Conservation (phyloP, 148 eudicot species). For the Heliosperma pusillum region DNA sequence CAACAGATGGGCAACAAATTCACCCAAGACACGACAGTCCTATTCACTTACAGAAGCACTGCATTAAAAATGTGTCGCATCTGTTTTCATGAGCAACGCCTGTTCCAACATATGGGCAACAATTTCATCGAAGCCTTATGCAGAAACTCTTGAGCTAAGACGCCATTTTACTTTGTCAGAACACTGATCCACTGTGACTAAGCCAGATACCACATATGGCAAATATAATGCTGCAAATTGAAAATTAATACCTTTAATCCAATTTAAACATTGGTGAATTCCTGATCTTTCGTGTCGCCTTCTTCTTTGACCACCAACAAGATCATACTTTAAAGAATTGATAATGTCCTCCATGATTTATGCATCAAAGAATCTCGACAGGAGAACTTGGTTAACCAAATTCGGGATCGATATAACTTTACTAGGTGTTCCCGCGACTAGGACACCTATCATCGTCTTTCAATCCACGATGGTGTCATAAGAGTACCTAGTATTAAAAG, state of each 20-base stretch:
- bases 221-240: background rate
- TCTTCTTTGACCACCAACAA: no score
- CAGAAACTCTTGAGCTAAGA: background rate
- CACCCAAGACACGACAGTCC: constrained; percentile 3
- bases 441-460: constrained; percentile 13
- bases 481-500: constrained; percentile 15
- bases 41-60: background rate
- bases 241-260: background rate
- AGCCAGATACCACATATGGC: constrained; percentile 6
- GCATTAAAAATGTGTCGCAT: constrained; percentile 1
- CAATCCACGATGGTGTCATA: constrained; percentile 5
- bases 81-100: background rate
- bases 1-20: background rate
- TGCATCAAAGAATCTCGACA: constrained; percentile 34
- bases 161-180: background rate
- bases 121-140: background rate
- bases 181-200: background rate
- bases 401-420: constrained; percentile 2
- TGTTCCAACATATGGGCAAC: background rate
- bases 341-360: constrained; percentile 43
- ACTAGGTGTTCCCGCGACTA: background rate
- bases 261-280: background rate
- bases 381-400: constrained; percentile 34
- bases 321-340: constrained; percentile 42
- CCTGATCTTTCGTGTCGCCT: no score